Percentiles rank a stretch among this genome's conserved stretches.
These are phyloP conservation scores for Coleophoma crateriformis DNA, from an alignment of 2,329 filamentous ascomycete genomes.

Conservation along the genomic window DNA sequence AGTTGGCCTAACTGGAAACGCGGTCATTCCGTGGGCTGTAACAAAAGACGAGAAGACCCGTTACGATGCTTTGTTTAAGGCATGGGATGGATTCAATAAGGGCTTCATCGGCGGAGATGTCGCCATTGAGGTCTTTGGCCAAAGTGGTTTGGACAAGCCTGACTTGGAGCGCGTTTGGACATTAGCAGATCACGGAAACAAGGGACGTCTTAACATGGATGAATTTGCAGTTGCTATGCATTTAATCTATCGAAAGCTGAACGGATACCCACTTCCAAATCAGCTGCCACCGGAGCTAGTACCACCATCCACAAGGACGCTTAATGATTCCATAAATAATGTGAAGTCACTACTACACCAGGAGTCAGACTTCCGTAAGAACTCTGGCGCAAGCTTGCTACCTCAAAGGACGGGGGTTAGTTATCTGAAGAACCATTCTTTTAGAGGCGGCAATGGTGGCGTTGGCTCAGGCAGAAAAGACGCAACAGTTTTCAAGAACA, in stretches of 20 bases:
- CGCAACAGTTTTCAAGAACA: conserved; percentile 94
- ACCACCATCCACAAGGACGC: conserved; percentile 88
- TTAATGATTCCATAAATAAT: conserved; percentile 87
- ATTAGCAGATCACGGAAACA: conserved; percentile 86
- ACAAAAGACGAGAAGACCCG: conserved; percentile 98
- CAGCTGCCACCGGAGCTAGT: conserved; percentile 87
- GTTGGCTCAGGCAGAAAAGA: conserved; percentile 70
- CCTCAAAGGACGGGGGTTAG: conserved; percentile 98
- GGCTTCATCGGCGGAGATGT: conserved; percentile 89
- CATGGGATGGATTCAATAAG: conserved; percentile 93
- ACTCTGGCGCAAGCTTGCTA: conserved; percentile 80
- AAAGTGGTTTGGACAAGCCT: conserved; percentile 86
- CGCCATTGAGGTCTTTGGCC: conserved; percentile 94
- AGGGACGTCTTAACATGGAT: conserved; percentile 88
- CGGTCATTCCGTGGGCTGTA: conserved; percentile 95
- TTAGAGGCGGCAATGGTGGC: conserved; percentile 59
- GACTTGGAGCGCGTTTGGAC: conserved; percentile 95
- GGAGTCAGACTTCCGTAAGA: conserved; percentile 86
- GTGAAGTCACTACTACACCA: conserved; percentile 86
- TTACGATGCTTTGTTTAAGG: conserved; percentile 90
- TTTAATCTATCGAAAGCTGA: conserved; percentile 94
- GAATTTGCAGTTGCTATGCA: conserved; percentile 99
- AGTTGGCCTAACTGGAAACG: conserved; percentile 83
- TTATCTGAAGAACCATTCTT: conserved; percentile 93
- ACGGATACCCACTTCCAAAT: conserved; percentile 87